These are phyloP conservation scores for Carex sylvatica DNA, from an alignment of 202 grass and related monocot species.

Conservation along the genomic window DNA sequence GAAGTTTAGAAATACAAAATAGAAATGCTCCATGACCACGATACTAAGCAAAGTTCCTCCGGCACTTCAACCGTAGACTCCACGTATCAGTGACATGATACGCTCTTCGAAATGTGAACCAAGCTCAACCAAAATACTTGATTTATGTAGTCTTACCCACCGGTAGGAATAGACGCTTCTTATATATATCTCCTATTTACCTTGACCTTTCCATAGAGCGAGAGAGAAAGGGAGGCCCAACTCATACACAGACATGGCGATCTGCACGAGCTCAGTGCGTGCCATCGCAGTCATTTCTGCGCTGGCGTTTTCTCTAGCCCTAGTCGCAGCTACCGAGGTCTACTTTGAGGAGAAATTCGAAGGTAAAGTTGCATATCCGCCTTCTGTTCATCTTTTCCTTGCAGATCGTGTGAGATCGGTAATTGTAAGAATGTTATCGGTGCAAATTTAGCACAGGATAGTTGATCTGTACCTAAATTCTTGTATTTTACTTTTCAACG, in stretches of 20 bases:
- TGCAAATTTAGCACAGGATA: background rate
- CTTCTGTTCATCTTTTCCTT: background rate
- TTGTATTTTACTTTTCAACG: background rate
- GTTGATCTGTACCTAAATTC: background rate
- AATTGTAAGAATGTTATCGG: background rate
- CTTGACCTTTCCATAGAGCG: constrained; percentile 2
- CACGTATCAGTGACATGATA: background rate
- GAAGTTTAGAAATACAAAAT: background rate
- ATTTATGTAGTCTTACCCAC: background rate
- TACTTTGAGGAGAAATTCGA: constrained; percentile 86
- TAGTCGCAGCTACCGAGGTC: constrained; percentile 47
- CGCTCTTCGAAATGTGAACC: background rate
- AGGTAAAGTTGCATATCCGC: constrained; percentile 38
- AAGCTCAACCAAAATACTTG: background rate
- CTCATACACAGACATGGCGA: constrained; percentile 45
- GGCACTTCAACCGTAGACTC: background rate
- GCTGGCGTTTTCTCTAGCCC: constrained; percentile 41
- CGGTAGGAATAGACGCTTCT: constrained; percentile 18
- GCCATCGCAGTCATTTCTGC: constrained; percentile 27
- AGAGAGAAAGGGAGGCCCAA: background rate
- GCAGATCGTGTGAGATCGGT: background rate
- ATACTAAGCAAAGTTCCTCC: background rate
- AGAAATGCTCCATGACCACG: background rate
- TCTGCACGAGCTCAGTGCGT: constrained; percentile 18
- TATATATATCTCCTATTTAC: constrained; percentile 15